phyloP scores from a whole-genome alignment of 2,329 filamentous ascomycete species.

The Colletotrichum eremochloae region DNA sequence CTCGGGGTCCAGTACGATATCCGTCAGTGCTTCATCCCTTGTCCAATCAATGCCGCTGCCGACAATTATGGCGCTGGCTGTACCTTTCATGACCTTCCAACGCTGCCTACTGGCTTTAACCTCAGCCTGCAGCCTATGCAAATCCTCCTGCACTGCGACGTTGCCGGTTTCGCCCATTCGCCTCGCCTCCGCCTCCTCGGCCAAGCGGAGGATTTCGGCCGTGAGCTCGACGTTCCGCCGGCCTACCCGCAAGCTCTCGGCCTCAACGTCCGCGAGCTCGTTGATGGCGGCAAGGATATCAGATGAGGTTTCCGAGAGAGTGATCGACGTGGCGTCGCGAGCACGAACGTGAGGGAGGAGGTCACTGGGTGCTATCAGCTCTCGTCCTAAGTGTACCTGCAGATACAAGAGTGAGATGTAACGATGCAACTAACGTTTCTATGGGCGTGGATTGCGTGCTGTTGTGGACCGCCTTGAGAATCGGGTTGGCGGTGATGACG shows the following conservation, averaged over 20 bases:
- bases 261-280: constrained; percentile 68
- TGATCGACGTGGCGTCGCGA: constrained; percentile 76
- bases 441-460: constrained; percentile 73
- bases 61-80: constrained; percentile 82
- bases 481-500: constrained; percentile 79
- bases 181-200: constrained; percentile 66
- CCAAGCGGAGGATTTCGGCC: constrained; percentile 72
- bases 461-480: constrained; percentile 81
- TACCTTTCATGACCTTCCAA: constrained; percentile 82
- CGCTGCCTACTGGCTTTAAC: constrained; percentile 73
- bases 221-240: constrained; percentile 74
- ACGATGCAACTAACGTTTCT: constrained; percentile 68
- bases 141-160: constrained; percentile 64
- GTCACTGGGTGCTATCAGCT: constrained; percentile 62
- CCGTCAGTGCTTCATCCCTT: constrained; percentile 73
- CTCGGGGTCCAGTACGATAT: constrained; percentile 79
- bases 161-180: constrained; percentile 68
- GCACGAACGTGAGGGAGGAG: constrained; percentile 75
- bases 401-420: neutral
- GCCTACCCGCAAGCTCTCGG: constrained; percentile 68
- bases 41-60: constrained; percentile 89
- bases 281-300: constrained; percentile 64
- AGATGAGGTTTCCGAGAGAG: constrained; percentile 71
- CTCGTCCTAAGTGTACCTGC: too few species aligned
- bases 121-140: constrained; percentile 70